A percentile compares a stretch with the other conserved stretches of the same genome.
Evolutionary conservation across 2,329 filamentous ascomycete species (phyloP).

Genomic region (Botryotinia narcissicola): DNA sequence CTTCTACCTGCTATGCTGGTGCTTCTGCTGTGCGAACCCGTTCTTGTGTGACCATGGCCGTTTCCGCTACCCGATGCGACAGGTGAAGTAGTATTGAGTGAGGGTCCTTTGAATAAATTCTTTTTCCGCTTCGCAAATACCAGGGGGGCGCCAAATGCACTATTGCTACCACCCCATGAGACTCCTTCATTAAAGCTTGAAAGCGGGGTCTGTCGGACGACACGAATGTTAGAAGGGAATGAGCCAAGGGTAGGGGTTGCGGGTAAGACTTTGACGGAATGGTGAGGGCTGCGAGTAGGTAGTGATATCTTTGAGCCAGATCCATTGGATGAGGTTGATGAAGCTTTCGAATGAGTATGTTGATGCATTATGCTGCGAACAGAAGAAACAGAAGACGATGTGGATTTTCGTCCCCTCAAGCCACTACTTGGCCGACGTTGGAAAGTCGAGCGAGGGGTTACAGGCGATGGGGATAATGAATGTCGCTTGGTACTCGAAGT

Average conservation of each 20-base stretch:
- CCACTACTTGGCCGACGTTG: slow-evolving; percentile 73
- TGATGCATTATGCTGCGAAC: slow-evolving; percentile 86
- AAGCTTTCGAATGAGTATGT: slow-evolving; percentile 89
- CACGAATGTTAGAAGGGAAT: slow-evolving; percentile 82
- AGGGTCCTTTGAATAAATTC: slow-evolving; percentile 78
- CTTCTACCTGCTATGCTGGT: slow-evolving; percentile 64
- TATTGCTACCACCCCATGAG: slow-evolving; percentile 49
- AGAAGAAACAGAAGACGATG: slow-evolving; percentile 90
- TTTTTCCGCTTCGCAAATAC: slow-evolving; percentile 80
- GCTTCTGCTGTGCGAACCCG: slow-evolving; percentile 49
- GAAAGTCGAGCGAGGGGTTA: slow-evolving; percentile 85
- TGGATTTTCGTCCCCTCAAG: slow-evolving; percentile 88
- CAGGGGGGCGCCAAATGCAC: slow-evolving; percentile 53
- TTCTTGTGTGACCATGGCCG: slow-evolving; percentile 32
- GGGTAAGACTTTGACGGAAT: slow-evolving; percentile 92
- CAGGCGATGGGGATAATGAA: slow-evolving; percentile 79
- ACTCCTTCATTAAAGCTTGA: slow-evolving; percentile 58
- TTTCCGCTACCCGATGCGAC: slow-evolving; percentile 34
- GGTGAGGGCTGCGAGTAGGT: slow-evolving; percentile 72
- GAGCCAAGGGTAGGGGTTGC: slow-evolving; percentile 73
- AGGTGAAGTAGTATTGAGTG: slow-evolving; percentile 47
- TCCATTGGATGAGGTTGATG: slow-evolving; percentile 81
- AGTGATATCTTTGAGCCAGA: slow-evolving; percentile 68
- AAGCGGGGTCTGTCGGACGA: slow-evolving; percentile 64
- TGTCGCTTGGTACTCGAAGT: slow-evolving; percentile 63